Evolutionary conservation across 495 filamentous ascomycete species (phyloP), one percentile per base, ranked within the genome.

Genomic region (Penicillium canariense): DNA sequence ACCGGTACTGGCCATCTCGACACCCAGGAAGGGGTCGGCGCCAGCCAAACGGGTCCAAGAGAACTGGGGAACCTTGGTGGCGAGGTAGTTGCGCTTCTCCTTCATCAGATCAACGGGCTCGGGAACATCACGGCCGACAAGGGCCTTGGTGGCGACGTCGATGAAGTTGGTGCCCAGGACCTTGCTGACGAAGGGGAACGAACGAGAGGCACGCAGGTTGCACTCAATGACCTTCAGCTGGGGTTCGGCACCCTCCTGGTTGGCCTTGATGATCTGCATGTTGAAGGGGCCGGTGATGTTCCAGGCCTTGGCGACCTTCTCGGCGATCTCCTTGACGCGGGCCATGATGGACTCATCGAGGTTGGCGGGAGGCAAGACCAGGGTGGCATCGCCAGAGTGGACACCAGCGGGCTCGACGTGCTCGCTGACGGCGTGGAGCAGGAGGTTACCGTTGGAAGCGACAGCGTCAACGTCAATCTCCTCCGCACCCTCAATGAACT

Each of bases 231-330:
- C 93, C 79, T 97, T 97, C 44, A 97, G 82, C 46, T 77, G 71
- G 17, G 87, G 83, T 59, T 88, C 82, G 25, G 83, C 86, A 44
- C 85, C 86, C 51, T 87, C 85, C 57, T 69, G 60, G 4, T 87
- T 77, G 38, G 89, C 91, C 77, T 96, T 96, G 82, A 97, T 97
- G 73, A 97, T 95, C 74, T 97, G 93, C 94, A 97, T 97, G 80
- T 97, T 97, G 84, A 97, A 97, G 31, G 93, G 93, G 36, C 93
- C 93, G 15, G 90, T 96, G 70, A 97, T 97, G 64, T 78, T 92
- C 90, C 93, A 96, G 40, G 94, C 93, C 73, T 94, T 90, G 54
- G 93, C 93, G 23, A 97, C 91, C 82, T 96, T 97, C 74, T 90
- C 72, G 11, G 94, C 93, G 56, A 97, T 96, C 59, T 88, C 89